phyloP scores from a whole-genome alignment of 805 yeast species.

The fission yeast (Schizosaccharomyces pombe) region DNA sequence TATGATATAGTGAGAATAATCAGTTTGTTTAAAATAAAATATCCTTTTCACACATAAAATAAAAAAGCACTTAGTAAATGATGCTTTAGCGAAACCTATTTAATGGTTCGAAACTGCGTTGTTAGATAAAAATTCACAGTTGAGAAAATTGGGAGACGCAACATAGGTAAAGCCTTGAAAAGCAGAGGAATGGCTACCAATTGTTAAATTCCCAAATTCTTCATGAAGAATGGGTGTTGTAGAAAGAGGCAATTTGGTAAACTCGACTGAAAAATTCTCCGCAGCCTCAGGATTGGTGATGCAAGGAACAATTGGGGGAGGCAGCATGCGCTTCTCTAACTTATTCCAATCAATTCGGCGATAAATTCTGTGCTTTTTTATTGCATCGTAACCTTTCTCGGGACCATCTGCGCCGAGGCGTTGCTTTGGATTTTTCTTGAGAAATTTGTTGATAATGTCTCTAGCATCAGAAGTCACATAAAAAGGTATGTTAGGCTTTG shows the following conservation, averaged over 20 bases:
- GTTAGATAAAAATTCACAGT: too few species aligned
- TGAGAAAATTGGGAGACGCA: neutral
- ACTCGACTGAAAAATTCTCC: constrained; percentile 62
- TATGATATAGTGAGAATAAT: neutral
- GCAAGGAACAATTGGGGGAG: constrained; percentile 65
- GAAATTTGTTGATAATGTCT: constrained; percentile 39
- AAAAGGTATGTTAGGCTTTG: constrained; percentile 44
- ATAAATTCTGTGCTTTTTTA: constrained; percentile 50
- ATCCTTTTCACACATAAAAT: too few species aligned
- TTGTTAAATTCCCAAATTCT: neutral
- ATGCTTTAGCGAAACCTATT: too few species aligned
- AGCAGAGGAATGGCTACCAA: neutral
- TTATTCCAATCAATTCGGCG: constrained; percentile 50
- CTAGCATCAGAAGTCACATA: constrained; percentile 61
- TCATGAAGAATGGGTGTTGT: constrained; percentile 9
- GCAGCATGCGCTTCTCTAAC: constrained; percentile 26
- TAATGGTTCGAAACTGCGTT: too few species aligned
- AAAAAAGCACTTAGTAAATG: too few species aligned
- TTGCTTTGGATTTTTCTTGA: constrained; percentile 46
- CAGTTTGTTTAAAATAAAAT: constrained; percentile 1
- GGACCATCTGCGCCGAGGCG: constrained; percentile 27
- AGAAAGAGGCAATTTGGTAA: constrained; percentile 34
- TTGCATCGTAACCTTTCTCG: constrained; percentile 27
- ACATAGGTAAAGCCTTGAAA: constrained; percentile 3
- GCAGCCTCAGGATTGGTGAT: constrained; percentile 63